Percentiles rank a stretch among this genome's conserved stretches.
Conservation (phyloP, 768 basidiomycete genomes). For the Phaeolepiota aurea region DNA sequence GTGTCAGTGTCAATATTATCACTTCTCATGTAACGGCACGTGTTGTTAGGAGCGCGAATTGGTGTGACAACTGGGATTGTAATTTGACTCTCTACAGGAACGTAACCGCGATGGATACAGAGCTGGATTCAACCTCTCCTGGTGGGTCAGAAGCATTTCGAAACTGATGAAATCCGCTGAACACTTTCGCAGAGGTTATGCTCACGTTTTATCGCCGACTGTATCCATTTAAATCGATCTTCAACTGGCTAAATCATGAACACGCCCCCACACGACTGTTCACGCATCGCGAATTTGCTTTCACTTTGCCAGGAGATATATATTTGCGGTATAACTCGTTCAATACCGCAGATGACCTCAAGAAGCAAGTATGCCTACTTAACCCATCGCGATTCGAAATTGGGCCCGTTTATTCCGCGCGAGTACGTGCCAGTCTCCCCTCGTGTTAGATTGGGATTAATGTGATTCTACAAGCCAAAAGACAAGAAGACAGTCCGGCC, state of each 20-base stretch:
- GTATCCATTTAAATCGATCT: conserved; percentile 93
- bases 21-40: no score
- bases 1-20: no score
- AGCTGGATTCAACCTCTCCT: conserved; percentile 12
- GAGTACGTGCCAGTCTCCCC: conserved; percentile 49
- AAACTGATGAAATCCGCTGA: not conserved
- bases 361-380: conserved; percentile 75
- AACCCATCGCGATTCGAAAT: conserved; percentile 96
- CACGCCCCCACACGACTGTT: conserved; percentile 73
- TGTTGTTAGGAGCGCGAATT: no score
- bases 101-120: conserved; percentile 43
- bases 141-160: conserved; percentile 7
- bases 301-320: conserved; percentile 84
- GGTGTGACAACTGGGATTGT: no score
- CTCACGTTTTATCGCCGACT: conserved; percentile 77
- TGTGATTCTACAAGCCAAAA: conserved; percentile 50
- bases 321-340: conserved; percentile 97
- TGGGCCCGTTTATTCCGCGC: conserved; percentile 84
- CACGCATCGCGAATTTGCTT: conserved; percentile 92
- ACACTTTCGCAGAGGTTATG: conserved; percentile 31
- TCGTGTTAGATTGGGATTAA: not conserved
- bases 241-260: conserved; percentile 91
- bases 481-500: conserved; percentile 75
- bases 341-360: conserved; percentile 76
- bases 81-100: no score